Conservation (phyloP, 768 basidiomycete species). For the Lentinula sp. region DNA sequence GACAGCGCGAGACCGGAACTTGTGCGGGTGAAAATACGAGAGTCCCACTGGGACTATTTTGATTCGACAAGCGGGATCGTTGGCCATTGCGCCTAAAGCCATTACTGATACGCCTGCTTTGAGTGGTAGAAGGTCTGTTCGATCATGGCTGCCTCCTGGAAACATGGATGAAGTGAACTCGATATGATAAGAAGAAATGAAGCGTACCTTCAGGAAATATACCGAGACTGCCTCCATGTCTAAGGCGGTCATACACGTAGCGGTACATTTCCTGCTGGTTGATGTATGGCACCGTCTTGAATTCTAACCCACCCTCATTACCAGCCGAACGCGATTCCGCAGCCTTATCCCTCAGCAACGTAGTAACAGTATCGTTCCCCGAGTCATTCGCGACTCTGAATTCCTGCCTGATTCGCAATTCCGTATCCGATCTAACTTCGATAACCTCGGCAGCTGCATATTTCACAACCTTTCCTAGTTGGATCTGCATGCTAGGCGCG, state of each 20-base stretch:
- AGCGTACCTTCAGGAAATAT: slow-evolving; percentile 97
- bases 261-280: slow-evolving; percentile 95
- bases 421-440: slow-evolving; percentile 84
- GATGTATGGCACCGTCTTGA: slow-evolving; percentile 81
- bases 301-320: slow-evolving; percentile 60
- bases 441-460: slow-evolving; percentile 78
- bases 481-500: slow-evolving; percentile 72
- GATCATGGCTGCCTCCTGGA: slow-evolving; percentile 94
- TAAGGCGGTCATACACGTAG: slow-evolving; percentile 85
- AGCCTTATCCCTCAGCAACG: slow-evolving; percentile 59
- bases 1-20: slow-evolving; percentile 94
- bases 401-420: slow-evolving; percentile 78
- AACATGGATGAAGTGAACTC: neutral
- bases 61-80: slow-evolving; percentile 77
- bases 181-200: neutral
- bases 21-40: slow-evolving; percentile 71
- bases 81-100: slow-evolving; percentile 97
- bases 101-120: slow-evolving; percentile 98
- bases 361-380: slow-evolving; percentile 68
- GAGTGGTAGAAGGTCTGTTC: slow-evolving; percentile 92
- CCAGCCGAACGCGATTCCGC: slow-evolving; percentile 45
- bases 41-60: slow-evolving; percentile 86
- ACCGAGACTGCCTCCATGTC: slow-evolving; percentile 84
- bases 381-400: slow-evolving; percentile 46
- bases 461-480: slow-evolving; percentile 75